Base-by-base conservation (phyloP, 73 alveolate species). In the Paramecium caudatum region DNA sequence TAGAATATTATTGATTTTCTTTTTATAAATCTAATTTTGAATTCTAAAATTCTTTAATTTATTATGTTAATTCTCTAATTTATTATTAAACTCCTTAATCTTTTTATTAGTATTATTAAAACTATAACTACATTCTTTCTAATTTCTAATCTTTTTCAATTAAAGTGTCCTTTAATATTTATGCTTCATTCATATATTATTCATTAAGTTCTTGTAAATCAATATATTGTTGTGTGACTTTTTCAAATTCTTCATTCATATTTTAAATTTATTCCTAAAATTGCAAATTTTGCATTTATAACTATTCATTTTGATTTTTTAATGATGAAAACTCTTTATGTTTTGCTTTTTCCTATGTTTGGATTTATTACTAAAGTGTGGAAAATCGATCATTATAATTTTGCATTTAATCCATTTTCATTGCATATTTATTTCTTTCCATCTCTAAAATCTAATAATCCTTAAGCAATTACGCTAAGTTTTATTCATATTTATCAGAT, bases 121-220 rank as follows among this genome's bases (percentile, higher is more conserved):
- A 32, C 37, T 32, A 43, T 68, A 34, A 68, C 34, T 68, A 34
- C 61, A 68, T 34, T 68, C 61, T 34, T 32, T 68, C 84, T 2
- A 68, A 8, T 10, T 68, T 34, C 4, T 68, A 34, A 37, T 68
- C 84, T 10, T 68, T 68, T 33, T 68, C 84, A 32, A 68, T 68
- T 12, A 68, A 68, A 17, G 84, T 12, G 19, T 68, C 47, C 16
- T 68, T 68, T 16, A 68, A 15, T 4, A 68, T 68, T 68, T 68
- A 32, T 4, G 84, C 30, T 68, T 68, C 84, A 25, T 68, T 12
- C 61, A 68, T 68, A 37, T 34, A 68, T 34, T 32, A 3, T 13
- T 68, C 84, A 68, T 68, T 68, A 17, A 68, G 34, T 34, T 68
- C 84, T 23, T 68, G 34, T 32, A 68, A 68, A 37, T 68, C 84